Base-by-base conservation (phyloP, 1,284 basidiomycete genomes). In the Xerocomus amazonicus region DNA sequence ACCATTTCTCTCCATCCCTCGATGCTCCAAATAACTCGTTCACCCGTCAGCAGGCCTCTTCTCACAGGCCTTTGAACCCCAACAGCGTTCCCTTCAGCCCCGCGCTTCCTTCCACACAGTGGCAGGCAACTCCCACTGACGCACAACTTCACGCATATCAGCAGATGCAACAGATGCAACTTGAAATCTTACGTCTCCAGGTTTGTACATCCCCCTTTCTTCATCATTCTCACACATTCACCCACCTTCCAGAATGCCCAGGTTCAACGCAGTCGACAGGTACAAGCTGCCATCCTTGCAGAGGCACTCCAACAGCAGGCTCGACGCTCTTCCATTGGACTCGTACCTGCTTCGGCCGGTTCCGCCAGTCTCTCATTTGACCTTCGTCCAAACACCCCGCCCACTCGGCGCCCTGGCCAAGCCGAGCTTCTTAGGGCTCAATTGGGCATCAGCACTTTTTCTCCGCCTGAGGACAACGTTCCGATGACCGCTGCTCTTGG, bases 111-210 rank as follows among this genome's bases (percentile, higher is more conserved):
- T 53, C 52, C 56, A 60, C 72, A 56, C 76, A 71, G 48, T 66
- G 63, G 37, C 77, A 75, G 55, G 2, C 45, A 14, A 61, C 72
- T 41, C 75, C 79, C 53, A 64, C 67, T 50, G 64, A 69, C 50
- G 55, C 56, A n/a, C 77, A 81, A 62, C 70, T 74, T 38, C 78
- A 82, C 56, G 75, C 79, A 47, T 73, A 87, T 43, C 65, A 70
- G 50, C 87, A 88, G 67, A 76, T 90, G 75, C 88, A 90, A 70
- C 75, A 89, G 75, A 78, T 90, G 72, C 88, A 90, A 65, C 73
- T 90, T 56, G 88, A 91, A 70, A 78, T 90, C 58, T 69, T 89
- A 62, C 79, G 80, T 59, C 78, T 90, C 56, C 87, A 90, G 83
- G 87, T 84, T 56, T 52, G 76, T 70, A 37, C 31, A 55, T 8